Conservation (phyloP, 1,284 basidiomycete species). For the Polyporus tsugae region DNA sequence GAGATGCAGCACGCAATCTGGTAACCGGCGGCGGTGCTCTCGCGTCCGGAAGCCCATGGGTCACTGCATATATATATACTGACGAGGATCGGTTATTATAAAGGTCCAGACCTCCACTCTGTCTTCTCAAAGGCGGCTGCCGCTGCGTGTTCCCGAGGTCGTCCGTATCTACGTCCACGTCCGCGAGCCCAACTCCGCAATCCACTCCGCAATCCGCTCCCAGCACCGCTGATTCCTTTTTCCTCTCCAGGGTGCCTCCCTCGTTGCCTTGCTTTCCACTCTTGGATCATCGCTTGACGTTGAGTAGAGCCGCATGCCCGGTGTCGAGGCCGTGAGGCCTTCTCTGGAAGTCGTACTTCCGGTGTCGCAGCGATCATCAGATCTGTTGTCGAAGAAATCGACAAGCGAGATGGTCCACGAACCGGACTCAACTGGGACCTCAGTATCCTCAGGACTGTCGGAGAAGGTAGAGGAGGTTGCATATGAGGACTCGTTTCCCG, state of each 20-base stretch:
- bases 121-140: not conserved
- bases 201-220: not conserved
- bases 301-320: not conserved
- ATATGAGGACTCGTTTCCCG: conserved; percentile 23
- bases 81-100: not conserved
- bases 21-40: not conserved
- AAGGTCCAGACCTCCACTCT: not conserved
- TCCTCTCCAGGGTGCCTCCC: not conserved
- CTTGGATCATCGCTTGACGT: not conserved
- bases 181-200: not conserved
- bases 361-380: not conserved
- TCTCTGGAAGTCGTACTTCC: not conserved
- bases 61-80: not conserved
- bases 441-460: not conserved
- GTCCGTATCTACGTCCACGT: not conserved
- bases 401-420: not conserved
- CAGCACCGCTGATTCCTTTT: not conserved
- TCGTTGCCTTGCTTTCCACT: not conserved
- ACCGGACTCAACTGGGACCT: not conserved
- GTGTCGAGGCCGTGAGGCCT: too few species aligned
- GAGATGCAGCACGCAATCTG: not conserved
- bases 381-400: not conserved
- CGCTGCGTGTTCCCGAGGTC: not conserved
- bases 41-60: not conserved
- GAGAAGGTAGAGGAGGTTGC: conserved; percentile 1